phyloP scores from a whole-genome alignment of 148 eudicot species.

The Rhododendron griersonianum region DNA sequence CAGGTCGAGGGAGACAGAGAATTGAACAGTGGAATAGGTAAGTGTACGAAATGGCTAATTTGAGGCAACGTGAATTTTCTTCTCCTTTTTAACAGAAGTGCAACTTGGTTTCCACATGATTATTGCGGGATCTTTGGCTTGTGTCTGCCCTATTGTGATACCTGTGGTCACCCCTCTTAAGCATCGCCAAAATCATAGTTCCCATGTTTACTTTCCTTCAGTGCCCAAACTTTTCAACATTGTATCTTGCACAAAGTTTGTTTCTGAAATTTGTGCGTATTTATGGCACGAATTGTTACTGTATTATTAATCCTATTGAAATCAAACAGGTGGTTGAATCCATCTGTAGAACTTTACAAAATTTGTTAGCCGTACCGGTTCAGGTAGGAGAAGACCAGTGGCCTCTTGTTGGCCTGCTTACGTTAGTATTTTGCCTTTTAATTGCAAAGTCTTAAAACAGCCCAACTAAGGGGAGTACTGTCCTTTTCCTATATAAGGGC shows the following conservation, averaged over 20 bases:
- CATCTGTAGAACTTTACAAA: background rate
- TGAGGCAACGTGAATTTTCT: background rate
- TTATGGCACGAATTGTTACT: background rate
- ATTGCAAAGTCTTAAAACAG: background rate
- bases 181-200: background rate
- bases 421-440: background rate
- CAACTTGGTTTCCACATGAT: background rate
- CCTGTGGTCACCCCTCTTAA: background rate
- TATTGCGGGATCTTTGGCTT: background rate
- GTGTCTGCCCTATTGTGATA: background rate
- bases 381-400: background rate
- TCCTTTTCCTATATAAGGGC: background rate
- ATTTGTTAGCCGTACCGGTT: background rate
- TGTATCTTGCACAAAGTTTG: background rate
- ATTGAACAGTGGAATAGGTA: no score
- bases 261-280: background rate
- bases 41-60: background rate
- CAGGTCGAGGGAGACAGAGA: background rate
- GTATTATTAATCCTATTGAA: background rate
- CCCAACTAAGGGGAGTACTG: conserved; percentile 2
- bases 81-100: background rate
- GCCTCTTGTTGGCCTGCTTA: background rate
- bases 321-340: background rate
- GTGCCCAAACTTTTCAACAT: background rate
- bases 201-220: no score